Percentiles rank a stretch among this genome's conserved stretches.
These are phyloP conservation scores for Mycosphaerella sp. DNA, from an alignment of 2,329 filamentous ascomycete genomes.

Conservation along the genomic window DNA sequence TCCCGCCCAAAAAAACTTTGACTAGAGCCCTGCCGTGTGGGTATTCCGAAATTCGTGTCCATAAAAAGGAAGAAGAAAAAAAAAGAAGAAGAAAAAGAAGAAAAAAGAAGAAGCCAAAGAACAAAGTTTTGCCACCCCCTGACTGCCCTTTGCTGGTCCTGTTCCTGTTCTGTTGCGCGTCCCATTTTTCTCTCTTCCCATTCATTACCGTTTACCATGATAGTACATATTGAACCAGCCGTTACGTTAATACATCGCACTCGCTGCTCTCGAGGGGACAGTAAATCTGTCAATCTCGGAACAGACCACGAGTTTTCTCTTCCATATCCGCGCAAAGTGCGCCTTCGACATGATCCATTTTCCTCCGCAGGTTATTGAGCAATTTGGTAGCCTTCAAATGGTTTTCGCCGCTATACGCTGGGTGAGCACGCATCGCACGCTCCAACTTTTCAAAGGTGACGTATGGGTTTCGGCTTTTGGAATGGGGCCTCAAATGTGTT, in stretches of 20 bases:
- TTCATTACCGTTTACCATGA: no score
- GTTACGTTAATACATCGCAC: no score
- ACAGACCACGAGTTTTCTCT: constrained; percentile 1
- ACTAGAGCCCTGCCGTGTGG: constrained; percentile 11
- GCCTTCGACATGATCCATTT: no score
- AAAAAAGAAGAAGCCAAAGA: no score
- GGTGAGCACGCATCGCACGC: constrained; percentile 66
- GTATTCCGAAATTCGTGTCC: constrained; percentile 10
- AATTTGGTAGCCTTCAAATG: constrained; percentile 12
- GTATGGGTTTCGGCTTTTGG: constrained; percentile 26
- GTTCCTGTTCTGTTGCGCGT: no score
- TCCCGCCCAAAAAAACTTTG: no score
- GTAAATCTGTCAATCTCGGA: constrained; percentile 1
- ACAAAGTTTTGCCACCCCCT: no score
- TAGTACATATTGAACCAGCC: no score
- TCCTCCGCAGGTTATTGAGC: constrained; percentile 12
- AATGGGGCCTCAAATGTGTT: constrained; percentile 23
- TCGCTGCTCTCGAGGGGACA: neutral
- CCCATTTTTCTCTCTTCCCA: no score
- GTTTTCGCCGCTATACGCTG: constrained; percentile 69
- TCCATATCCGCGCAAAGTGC: neutral
- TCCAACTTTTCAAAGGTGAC: constrained; percentile 10
- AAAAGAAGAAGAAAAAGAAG: no score
- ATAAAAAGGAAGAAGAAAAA: neutral
- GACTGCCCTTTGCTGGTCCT: no score